Base-by-base conservation (phyloP, 495 filamentous ascomycete genomes). In the Penicillium bovifimosum region DNA sequence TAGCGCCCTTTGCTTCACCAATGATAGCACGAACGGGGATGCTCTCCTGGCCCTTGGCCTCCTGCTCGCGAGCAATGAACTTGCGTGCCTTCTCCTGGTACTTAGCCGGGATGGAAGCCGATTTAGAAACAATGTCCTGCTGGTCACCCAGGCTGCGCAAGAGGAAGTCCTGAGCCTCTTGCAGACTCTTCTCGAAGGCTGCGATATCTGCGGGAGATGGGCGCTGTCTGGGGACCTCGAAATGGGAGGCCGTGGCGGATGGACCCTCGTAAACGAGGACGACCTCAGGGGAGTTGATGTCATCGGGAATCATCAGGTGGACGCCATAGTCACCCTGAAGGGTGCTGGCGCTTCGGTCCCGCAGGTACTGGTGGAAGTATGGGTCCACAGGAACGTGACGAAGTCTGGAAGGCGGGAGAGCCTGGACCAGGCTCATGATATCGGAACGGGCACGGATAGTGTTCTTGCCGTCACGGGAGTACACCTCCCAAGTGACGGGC, bases 211-310 rank as follows among this genome's bases (percentile, higher is more conserved):
- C 66, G 16, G 79, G 64, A 14, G 76, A 78, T 20, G 84, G 84
- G 18, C 78, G 79, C 52, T 79, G 77, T 32, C 76, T 72, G 4
- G 91, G 87, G 41, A 95, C 68, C 59, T 88, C 73, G 58, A 89
- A 91, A 7, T 76, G 68, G 20, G 81, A 61, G 10, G 74, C 73
- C 0, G 74, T 66, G 28, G 78, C 72, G 17, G 73, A 70, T 2
- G 77, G 70, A 17, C 87, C 90, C 65, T 96, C 91, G 59, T 88
- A 96, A 9, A 96, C 86, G 27, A 96, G 77, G 32, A 95, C 76
- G 17, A 96, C 73, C n/a, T 90, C 81, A 0, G 74, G 66, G 44
- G 77, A 76, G 33, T 81, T 66, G 34, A 84, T 76, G 2, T 81
- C 73, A 17, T 88, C 81, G 0, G 91, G 88, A 16, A 92, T 70